Evolutionary conservation across 495 filamentous ascomycete species (phyloP).

Genomic region (Penicillium psychrofluorescens): DNA sequence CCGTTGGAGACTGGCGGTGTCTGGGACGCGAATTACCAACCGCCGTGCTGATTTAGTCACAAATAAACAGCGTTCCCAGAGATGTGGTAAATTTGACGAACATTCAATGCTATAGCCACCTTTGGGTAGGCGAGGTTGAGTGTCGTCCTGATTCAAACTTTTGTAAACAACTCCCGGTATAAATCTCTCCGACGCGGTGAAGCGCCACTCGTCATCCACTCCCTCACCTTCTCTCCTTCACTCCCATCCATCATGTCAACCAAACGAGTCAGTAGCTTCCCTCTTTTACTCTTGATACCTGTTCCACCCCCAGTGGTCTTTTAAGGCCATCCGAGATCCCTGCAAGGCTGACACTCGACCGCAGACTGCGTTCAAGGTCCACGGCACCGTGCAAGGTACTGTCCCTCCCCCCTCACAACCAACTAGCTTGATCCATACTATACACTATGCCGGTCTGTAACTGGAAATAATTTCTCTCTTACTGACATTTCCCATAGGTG

Average conservation of each 20-base stretch:
- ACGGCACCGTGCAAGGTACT: conserved; percentile 47
- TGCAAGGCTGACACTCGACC: not conserved
- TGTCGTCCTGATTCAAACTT: too few relatives aligned
- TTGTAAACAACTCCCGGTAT: too few relatives aligned
- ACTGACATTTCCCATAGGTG: conserved; percentile 39
- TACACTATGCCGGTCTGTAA: too few relatives aligned
- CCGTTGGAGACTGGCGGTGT: too few relatives aligned
- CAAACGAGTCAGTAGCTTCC: conserved; percentile 6
- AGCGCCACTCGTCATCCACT: not conserved
- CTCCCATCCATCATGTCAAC: conserved; percentile 6
- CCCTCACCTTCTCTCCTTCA: not conserved
- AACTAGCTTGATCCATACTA: not conserved
- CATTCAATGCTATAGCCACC: too few relatives aligned
- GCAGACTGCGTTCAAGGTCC: conserved; percentile 45
- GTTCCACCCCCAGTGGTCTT: not conserved
- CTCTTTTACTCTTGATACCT: too few relatives aligned
- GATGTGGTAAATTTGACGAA: too few relatives aligned
- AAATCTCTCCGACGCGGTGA: not conserved
- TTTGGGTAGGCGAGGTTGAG: too few relatives aligned
- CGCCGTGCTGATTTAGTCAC: too few relatives aligned
- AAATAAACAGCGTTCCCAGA: too few relatives aligned
- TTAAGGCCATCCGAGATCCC: not conserved
- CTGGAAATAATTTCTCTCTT: not conserved
- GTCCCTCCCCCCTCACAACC: not conserved
- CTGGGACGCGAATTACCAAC: too few relatives aligned